phyloP scores from a whole-genome alignment of 257 asterid species.

The Solanum stenotomum region DNA sequence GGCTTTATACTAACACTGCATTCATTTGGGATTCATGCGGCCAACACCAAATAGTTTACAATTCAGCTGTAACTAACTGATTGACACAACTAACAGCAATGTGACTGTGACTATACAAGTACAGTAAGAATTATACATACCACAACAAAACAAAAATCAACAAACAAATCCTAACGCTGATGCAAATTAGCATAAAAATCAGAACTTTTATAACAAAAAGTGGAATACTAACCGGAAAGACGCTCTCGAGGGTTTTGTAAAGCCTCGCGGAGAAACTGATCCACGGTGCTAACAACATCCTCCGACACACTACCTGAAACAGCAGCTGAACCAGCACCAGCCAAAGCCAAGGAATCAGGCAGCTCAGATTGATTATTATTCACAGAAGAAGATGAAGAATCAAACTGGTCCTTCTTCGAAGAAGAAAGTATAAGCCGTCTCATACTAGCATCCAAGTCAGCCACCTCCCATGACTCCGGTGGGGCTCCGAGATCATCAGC shows the following conservation, averaged over 20 bases:
- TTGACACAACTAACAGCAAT: neutral
- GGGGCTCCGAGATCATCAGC: constrained; percentile 53
- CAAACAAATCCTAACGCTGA: neutral
- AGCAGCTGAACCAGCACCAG: neutral
- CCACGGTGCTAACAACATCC: constrained; percentile 67
- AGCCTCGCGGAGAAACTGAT: constrained; percentile 93
- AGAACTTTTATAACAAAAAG: neutral
- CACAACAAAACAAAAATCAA: neutral
- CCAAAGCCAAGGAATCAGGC: constrained; percentile 16
- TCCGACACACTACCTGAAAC: constrained; percentile 22
- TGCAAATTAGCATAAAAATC: neutral
- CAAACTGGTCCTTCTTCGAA: constrained; percentile 27
- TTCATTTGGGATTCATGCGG: neutral
- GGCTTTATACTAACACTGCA: neutral
- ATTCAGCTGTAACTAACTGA: neutral
- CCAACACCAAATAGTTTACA: neutral
- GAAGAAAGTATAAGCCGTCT: constrained; percentile 62
- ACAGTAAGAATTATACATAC: neutral
- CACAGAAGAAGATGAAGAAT: neutral
- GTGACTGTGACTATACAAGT: neutral
- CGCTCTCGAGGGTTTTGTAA: constrained; percentile 98
- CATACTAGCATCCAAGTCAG: constrained; percentile 87
- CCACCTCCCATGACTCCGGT: constrained; percentile 99
- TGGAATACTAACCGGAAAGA: constrained; percentile 58
- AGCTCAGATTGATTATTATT: constrained; percentile 36